A percentile compares a stretch with the other conserved stretches of the same genome.
phyloP scores from a whole-genome alignment of 106 monocot species.

The Alisma plantagoaquatica region DNA sequence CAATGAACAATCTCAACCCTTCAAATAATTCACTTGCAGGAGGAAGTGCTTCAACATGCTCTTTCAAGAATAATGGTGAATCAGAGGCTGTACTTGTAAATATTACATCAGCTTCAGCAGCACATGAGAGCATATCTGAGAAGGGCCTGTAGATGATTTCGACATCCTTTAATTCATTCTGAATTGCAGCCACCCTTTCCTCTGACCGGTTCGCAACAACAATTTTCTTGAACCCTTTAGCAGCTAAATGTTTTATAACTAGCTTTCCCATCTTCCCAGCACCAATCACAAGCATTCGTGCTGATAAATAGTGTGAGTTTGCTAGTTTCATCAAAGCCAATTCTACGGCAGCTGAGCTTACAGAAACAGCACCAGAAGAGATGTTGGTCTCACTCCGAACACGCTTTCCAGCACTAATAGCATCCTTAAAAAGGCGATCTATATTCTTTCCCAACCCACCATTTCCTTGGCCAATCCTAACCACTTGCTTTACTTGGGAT shows the following conservation, averaged over 20 bases:
- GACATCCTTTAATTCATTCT: constrained; percentile 61
- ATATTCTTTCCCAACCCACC: constrained; percentile 88
- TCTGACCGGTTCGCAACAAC: constrained; percentile 82
- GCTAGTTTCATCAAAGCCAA: constrained; percentile 92
- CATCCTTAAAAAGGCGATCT: constrained; percentile 88
- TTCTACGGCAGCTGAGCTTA: constrained; percentile 97
- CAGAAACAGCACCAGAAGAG: constrained; percentile 89
- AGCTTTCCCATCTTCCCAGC: constrained; percentile 99
- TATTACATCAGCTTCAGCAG: constrained; percentile 85
- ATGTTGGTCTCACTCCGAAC: constrained; percentile 92
- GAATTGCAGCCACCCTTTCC: constrained; percentile 66
- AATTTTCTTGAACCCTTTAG: constrained; percentile 79
- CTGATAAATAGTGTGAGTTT: constrained; percentile 28
- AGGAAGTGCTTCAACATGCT: constrained; percentile 65
- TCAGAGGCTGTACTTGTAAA: constrained; percentile 98
- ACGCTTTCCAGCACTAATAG: constrained; percentile 80
- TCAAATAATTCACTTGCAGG: constrained; percentile 31
- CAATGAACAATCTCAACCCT: constrained; percentile 62
- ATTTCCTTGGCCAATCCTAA: constrained; percentile 55
- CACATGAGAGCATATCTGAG: constrained; percentile 55
- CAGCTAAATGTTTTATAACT: constrained; percentile 84
- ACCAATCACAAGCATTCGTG: constrained; percentile 82
- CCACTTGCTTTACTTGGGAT: constrained; percentile 94
- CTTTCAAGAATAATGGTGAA: constrained; percentile 66
- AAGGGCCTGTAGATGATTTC: constrained; percentile 86